phyloP scores from a whole-genome alignment of 306 rosid species.

The Vicia sativa region DNA sequence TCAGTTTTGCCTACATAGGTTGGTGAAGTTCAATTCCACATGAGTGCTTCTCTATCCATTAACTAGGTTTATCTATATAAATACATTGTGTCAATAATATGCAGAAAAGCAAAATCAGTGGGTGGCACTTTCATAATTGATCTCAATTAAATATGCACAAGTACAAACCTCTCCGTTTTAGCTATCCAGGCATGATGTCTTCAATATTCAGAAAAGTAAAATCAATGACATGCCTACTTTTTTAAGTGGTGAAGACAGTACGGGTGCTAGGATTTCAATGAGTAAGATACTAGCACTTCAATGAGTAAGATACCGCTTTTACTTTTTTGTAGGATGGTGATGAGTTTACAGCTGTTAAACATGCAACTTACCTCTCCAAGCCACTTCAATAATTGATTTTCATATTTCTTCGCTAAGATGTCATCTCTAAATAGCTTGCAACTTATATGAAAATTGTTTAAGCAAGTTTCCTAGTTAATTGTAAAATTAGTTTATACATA shows the following conservation, averaged over 20 bases:
- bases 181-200: background rate
- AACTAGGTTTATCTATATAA: slow-evolving; percentile 17
- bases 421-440: background rate
- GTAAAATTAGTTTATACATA: background rate
- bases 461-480: background rate
- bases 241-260: background rate
- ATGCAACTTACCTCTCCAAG: slow-evolving; percentile 8
- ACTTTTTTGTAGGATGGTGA: slow-evolving; percentile 16
- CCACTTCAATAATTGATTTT: slow-evolving; percentile 16
- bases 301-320: slow-evolving; percentile 1
- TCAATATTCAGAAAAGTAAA: slow-evolving; percentile 23
- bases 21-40: slow-evolving; percentile 21
- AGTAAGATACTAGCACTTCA: too few species aligned
- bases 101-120: slow-evolving; percentile 21
- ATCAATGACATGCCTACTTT: slow-evolving; percentile 1
- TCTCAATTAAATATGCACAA: background rate
- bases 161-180: background rate
- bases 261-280: background rate
- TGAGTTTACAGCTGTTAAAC: slow-evolving; percentile 19
- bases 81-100: background rate
- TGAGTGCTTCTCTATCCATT: background rate
- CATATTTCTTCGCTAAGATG: background rate
- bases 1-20: background rate
- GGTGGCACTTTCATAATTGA: background rate
- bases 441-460: background rate